Evolutionary conservation across 2,329 filamentous ascomycete genomes (phyloP), one percentile per base, ranked within the genome.

Genomic region (Xenoacremonium recifei): DNA sequence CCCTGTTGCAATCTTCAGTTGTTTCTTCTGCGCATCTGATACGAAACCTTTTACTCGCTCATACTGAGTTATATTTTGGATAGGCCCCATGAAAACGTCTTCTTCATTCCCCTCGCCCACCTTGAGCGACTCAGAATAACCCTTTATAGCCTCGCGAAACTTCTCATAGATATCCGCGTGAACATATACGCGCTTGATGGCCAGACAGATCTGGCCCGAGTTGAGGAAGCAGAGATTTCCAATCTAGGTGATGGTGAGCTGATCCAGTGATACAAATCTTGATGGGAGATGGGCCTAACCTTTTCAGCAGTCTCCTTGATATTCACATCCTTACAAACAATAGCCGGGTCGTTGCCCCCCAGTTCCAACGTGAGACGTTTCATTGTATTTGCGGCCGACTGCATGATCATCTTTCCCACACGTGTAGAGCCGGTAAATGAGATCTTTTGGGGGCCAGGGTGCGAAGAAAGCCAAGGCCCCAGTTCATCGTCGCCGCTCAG

Each of bases 341-440:
- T 53, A 12, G 42, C 42, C 20, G 45, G 51, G 21, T 35, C 37
- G n/a, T 44, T 44, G 19, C 42, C 42, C 3, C 21, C 54, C 0
- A 83, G 68, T 61, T 84, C 81, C 6, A 84, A 69, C 1, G 76
- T 79, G 7, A 80, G 69, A 18, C 80, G 70, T 68, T 84, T 85
- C 35, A 85, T 58, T 0, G 76, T 79, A 51, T 70, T 68, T 21
- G 73, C 66, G 44, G 70, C 72, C 15, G 68, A 70, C 39, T 69
- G 71, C 72, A 80, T 77, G 50, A 84, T 73, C 59, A 71, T 76
- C 67, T 82, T 82, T 10, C 80, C 80, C 0, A 76, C 82, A 1
- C 68, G 68, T 29, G 69, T 76, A 12, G 76, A 81, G 7, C 81
- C 80, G 0, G 81, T 84, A 64, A 85, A 84, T 56, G 68, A 72